Percentiles rank a stretch among this genome's conserved stretches.
Evolutionary conservation across 768 basidiomycete genomes (phyloP).

Genomic region (Strobilomyces dryophilus): DNA sequence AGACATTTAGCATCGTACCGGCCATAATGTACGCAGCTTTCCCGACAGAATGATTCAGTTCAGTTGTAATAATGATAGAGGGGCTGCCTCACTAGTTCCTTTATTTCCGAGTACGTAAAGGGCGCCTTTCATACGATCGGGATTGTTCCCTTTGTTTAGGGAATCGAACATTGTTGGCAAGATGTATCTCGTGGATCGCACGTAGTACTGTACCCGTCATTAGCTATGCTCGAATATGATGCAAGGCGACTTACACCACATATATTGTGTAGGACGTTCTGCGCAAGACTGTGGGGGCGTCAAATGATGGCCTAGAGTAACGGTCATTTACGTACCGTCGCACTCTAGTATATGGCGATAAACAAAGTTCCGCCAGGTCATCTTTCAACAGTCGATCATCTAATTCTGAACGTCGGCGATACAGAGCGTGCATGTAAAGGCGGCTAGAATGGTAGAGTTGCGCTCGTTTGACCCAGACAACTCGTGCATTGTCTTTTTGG

Average conservation of each 20-base stretch:
- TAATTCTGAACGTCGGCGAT: slow-evolving; percentile 67
- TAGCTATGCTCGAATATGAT: neutral
- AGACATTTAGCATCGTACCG: slow-evolving; percentile 39
- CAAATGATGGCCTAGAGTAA: neutral
- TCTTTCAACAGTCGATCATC: slow-evolving; percentile 61
- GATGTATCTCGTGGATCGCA: slow-evolving; percentile 65
- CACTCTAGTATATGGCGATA: slow-evolving; percentile 77
- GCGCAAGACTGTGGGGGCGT: slow-evolving; percentile 51
- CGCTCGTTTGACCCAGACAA: slow-evolving; percentile 73
- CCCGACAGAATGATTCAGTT: slow-evolving; percentile 8
- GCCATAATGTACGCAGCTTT: slow-evolving; percentile 65
- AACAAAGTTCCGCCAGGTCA: slow-evolving; percentile 68
- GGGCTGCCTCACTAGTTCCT: slow-evolving; percentile 48
- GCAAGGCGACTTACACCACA: slow-evolving; percentile 48
- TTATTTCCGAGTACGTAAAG: slow-evolving; percentile 77
- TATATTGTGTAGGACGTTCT: slow-evolving; percentile 58
- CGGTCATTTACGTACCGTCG: slow-evolving; percentile 49
- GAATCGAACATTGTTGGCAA: slow-evolving; percentile 60
- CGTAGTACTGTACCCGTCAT: slow-evolving; percentile 48
- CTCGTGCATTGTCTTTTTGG: slow-evolving; percentile 73
- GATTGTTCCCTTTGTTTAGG: slow-evolving; percentile 70
- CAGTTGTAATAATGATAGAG: neutral
- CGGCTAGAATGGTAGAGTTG: slow-evolving; percentile 75
- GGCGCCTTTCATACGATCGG: slow-evolving; percentile 94
- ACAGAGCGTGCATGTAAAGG: slow-evolving; percentile 72